Evolutionary conservation across 2,329 filamentous ascomycete species (phyloP).

Genomic region (Nemania serpens): DNA sequence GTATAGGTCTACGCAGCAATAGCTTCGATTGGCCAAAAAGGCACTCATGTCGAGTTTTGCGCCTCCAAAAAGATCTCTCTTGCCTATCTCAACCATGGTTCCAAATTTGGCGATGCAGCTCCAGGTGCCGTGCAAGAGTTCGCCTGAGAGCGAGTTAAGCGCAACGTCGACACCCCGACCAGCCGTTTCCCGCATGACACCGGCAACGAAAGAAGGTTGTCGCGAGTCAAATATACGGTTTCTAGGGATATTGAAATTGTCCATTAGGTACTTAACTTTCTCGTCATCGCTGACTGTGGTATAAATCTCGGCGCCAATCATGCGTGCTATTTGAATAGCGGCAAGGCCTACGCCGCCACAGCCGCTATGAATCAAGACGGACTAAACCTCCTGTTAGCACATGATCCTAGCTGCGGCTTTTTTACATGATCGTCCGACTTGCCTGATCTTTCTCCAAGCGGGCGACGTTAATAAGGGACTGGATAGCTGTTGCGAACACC

Average conservation of each 20-base stretch:
- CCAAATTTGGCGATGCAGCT: conserved; percentile 51
- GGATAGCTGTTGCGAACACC: conserved; percentile 28
- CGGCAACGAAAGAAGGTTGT: conserved; percentile 22
- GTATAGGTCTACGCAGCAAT: conserved; percentile 43
- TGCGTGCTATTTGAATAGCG: conserved; percentile 28
- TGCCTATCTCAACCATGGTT: conserved; percentile 53
- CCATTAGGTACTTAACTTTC: conserved; percentile 27
- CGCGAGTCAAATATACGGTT: conserved; percentile 31
- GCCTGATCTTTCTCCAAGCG: conserved; percentile 22
- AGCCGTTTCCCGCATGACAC: conserved; percentile 28
- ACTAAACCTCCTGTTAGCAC: conserved; percentile 1
- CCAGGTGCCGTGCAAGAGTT: conserved; percentile 49
- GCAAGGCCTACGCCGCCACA: conserved; percentile 34
- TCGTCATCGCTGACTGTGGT: conserved; percentile 29
- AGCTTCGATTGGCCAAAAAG: conserved; percentile 47
- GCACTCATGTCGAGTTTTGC: conserved; percentile 50
- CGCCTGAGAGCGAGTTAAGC: conserved; percentile 48
- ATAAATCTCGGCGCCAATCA: conserved; percentile 30
- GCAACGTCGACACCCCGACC: conserved; percentile 37
- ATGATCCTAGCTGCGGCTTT: neutral
- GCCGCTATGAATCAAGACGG: conserved; percentile 31
- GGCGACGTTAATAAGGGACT: conserved; percentile 28
- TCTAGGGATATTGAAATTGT: conserved; percentile 25
- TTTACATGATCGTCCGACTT: neutral
- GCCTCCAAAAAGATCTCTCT: conserved; percentile 47